Evolutionary conservation across 2,329 filamentous ascomycete genomes (phyloP).

Genomic region (Fusarium palustre): DNA sequence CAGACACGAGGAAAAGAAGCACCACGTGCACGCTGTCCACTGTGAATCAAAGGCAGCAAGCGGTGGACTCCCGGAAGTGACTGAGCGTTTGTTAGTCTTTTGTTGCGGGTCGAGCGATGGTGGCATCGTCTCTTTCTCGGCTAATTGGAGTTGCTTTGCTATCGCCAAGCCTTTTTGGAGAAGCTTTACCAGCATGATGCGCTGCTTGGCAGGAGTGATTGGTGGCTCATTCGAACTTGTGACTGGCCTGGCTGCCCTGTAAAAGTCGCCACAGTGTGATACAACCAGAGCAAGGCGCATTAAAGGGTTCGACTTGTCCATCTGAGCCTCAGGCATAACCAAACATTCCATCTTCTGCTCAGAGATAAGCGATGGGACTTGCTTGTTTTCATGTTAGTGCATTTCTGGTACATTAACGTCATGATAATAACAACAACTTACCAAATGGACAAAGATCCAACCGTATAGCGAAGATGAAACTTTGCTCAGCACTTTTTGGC

Average conservation of each 20-base stretch:
- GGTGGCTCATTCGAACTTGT: neutral
- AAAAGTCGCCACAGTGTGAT: conserved; percentile 25
- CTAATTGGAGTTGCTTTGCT: neutral
- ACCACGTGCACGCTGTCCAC: conserved; percentile 26
- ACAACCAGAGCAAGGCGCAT: conserved; percentile 15
- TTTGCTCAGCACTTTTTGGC: conserved; percentile 13
- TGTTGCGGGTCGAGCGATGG: neutral
- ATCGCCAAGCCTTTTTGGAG: conserved; percentile 16
- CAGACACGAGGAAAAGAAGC: conserved; percentile 2
- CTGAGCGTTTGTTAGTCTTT: conserved; percentile 1
- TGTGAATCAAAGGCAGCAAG: conserved; percentile 6
- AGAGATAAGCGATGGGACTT: conserved; percentile 20
- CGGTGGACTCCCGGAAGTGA: neutral
- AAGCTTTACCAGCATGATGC: neutral
- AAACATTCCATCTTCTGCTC: conserved; percentile 23
- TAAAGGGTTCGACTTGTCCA: conserved; percentile 3
- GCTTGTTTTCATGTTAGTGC: conserved; percentile 7
- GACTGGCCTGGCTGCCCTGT: conserved; percentile 15
- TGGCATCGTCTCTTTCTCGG: conserved; percentile 4
- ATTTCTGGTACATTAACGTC: neutral
- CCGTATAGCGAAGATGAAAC: conserved; percentile 7
- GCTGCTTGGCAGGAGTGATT: neutral
- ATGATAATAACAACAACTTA: neutral
- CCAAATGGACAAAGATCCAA: conserved; percentile 30
- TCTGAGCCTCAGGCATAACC: neutral